Base-by-base conservation (phyloP, 2,329 filamentous ascomycete species). In the Diaporthe ilicicola region DNA sequence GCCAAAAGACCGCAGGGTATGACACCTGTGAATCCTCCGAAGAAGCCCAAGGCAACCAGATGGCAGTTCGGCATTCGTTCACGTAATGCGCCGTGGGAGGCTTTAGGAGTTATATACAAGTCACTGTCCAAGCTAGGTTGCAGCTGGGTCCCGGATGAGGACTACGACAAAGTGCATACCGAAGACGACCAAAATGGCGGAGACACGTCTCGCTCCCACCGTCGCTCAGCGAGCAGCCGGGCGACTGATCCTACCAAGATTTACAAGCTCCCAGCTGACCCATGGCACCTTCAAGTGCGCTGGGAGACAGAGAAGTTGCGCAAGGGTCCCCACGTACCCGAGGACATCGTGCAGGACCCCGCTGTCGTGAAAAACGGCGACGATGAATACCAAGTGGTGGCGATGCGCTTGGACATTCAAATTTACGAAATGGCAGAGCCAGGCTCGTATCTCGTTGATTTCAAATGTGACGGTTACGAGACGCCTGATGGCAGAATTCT, bases 51-150 rank as follows among this genome's bases (percentile, higher is more conserved):
- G 78, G 93, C 93, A 1, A 93, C 95, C 19, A 94, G 95, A 75
- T 99, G 96, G 96, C 96, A 99, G 80, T 99, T 99, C 79, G 96
- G 96, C 70, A 99, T 99, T 73, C 90, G 96, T 46, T 97, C 94
- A 55, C 91, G 96, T 61, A 99, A 98, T 78, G 93, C 94, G 69
- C 96, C 96, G 0, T 94, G 95, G 77, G 96, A 99, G 80, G 96
- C 96, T 0, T 92, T 99, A 81, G 85, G 97, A 32, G 98, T 95
- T 77, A 96, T 99, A 69, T 98, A 98, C 85, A 94, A 95, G 80
- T 95, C 96, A 0, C 85, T 99, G 53, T 87, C 91, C 72, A 95
- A 95, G 75, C 91, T 98, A 77, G 95, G 94, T 39, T 96, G 95
- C 15, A 91, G 94, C 62, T 98, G 97, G 92, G 90, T 97, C 4